A percentile compares a stretch with the other conserved stretches of the same genome.
Evolutionary conservation across 805 yeast species (phyloP).

Genomic region (Candida anglica): DNA sequence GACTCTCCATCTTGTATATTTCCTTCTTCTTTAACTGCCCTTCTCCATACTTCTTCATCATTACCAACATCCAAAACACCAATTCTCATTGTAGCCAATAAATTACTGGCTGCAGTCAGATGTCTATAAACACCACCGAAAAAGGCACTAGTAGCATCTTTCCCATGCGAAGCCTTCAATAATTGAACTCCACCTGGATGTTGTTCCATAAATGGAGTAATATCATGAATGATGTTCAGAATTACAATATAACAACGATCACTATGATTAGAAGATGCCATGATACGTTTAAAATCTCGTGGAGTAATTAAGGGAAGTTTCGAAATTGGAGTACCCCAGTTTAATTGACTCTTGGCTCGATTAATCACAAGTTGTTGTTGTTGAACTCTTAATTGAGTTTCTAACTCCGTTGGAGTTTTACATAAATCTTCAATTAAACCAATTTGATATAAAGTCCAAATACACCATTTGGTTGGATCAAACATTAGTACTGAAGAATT

Average conservation of each 20-base stretch:
- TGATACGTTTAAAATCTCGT: conserved; percentile 39
- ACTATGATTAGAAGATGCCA: conserved; percentile 31
- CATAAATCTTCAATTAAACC: conserved; percentile 61
- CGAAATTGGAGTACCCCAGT: conserved; percentile 95
- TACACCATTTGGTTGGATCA: conserved; percentile 84
- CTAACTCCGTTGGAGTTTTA: conserved; percentile 63
- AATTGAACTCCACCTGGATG: conserved; percentile 93
- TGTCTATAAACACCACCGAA: conserved; percentile 94
- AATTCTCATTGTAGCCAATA: conserved; percentile 89
- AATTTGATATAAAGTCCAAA: conserved; percentile 46
- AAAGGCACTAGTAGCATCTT: conserved; percentile 91
- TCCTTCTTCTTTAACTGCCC: conserved; percentile 65
- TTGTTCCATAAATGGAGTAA: conserved; percentile 83
- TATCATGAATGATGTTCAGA: conserved; percentile 89
- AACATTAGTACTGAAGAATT: conserved; percentile 68
- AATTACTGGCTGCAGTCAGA: conserved; percentile 88
- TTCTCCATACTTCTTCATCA: conserved; percentile 79
- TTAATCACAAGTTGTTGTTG: conserved; percentile 83
- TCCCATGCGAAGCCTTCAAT: conserved; percentile 77
- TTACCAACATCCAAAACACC: conserved; percentile 80
- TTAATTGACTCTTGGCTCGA: conserved; percentile 67
- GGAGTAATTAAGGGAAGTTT: conserved; percentile 66
- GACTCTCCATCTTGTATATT: conserved; percentile 24
- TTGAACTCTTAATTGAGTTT: conserved; percentile 49
- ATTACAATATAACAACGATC: conserved; percentile 70